Conservation (phyloP, 2,329 filamentous ascomycete genomes). For the Kalmusia sp. region DNA sequence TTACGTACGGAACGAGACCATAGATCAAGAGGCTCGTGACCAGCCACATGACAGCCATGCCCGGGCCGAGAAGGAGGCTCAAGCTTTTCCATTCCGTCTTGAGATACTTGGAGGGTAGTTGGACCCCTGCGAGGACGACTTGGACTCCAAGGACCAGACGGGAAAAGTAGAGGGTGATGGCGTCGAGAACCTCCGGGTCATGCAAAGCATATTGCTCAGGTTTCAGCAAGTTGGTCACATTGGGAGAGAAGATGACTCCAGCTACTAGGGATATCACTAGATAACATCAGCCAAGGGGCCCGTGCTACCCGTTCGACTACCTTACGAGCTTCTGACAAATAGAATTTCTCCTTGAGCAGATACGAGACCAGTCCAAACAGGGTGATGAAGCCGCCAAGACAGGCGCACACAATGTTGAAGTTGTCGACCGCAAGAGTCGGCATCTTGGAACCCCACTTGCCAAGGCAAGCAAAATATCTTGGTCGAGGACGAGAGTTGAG, state of each 20-base stretch:
- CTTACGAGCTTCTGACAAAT: constrained; percentile 87
- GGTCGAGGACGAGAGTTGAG: background rate
- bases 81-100: constrained; percentile 79
- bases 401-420: constrained; percentile 84
- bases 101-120: constrained; percentile 84
- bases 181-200: constrained; percentile 65
- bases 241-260: constrained; percentile 79
- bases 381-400: constrained; percentile 85
- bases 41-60: constrained; percentile 89
- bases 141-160: constrained; percentile 89
- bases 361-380: constrained; percentile 92
- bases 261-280: constrained; percentile 83
- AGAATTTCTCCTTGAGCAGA: constrained; percentile 86
- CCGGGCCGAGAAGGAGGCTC: constrained; percentile 76
- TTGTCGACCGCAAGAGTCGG: constrained; percentile 70
- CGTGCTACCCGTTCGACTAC: constrained; percentile 24
- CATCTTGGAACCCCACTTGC: constrained; percentile 49
- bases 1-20: constrained; percentile 67
- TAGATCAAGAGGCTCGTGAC: constrained; percentile 80
- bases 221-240: constrained; percentile 76
- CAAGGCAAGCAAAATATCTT: constrained; percentile 15
- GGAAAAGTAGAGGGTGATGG: constrained; percentile 82
- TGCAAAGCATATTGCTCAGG: constrained; percentile 75
- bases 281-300: constrained; percentile 14
- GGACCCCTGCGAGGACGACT: constrained; percentile 85